phyloP scores from a whole-genome alignment of 768 basidiomycete genomes.

The Rossbeevera mucosa region DNA sequence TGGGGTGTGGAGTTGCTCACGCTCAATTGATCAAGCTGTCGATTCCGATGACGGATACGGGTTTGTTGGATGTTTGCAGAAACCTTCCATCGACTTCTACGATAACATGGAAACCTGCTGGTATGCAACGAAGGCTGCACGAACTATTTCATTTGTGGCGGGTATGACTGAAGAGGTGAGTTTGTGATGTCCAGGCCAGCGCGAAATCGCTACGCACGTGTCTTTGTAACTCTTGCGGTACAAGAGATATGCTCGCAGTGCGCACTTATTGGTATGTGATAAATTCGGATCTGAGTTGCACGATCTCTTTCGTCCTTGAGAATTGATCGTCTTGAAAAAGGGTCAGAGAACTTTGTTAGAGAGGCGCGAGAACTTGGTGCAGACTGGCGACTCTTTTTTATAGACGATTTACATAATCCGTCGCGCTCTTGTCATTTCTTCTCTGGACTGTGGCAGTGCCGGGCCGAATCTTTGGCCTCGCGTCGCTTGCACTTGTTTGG shows the following conservation, averaged over 20 bases:
- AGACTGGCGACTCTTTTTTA: too few relatives aligned
- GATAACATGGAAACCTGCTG: not conserved
- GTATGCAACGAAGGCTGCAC: not conserved
- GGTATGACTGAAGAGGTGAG: not conserved
- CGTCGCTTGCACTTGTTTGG: too few relatives aligned
- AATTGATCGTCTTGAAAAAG: too few relatives aligned
- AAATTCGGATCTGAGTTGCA: not conserved
- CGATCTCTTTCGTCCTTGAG: not conserved
- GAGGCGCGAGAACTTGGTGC: too few relatives aligned
- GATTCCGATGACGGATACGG: not conserved
- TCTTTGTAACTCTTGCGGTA: too few relatives aligned
- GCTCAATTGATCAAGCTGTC: not conserved
- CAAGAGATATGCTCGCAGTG: not conserved
- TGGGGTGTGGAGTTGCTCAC: not conserved
- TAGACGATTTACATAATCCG: too few relatives aligned
- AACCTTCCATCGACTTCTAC: not conserved
- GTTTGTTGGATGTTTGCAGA: not conserved
- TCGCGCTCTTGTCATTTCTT: too few relatives aligned
- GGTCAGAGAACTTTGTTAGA: too few relatives aligned
- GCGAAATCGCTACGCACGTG: not conserved
- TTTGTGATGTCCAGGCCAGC: not conserved
- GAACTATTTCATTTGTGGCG: not conserved
- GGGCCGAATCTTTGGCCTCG: too few relatives aligned
- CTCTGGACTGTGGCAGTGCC: too few relatives aligned
- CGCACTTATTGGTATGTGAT: not conserved